Base-by-base conservation (phyloP, 2,329 filamentous ascomycete genomes). In the Lachnum nothofagi region DNA sequence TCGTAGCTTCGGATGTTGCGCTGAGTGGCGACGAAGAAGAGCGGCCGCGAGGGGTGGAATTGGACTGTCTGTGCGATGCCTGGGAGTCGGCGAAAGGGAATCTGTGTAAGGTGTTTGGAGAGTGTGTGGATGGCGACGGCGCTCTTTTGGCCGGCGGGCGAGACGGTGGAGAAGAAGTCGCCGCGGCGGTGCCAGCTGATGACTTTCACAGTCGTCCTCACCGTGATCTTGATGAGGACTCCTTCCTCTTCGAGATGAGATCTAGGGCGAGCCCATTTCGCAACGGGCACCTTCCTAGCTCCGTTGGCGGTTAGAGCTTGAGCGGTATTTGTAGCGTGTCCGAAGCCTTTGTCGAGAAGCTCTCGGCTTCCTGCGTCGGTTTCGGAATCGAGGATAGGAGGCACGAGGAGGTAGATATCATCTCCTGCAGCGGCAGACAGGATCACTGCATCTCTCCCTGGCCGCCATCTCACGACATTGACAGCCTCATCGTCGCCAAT, bases 11-110 rank as follows among this genome's bases (percentile, higher is more conserved):
- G 86, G 63, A 98, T 91, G 49, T 86, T 86, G 60, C 91, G 87
- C 68, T 95, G 90, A 9, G 94, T 97, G 3, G 93, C 93, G 47
- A 98, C 88, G 65, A 97, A 97, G 72, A 98, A 91, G 42, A 95
- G 82, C 0, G 93, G 91, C 58, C 90, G 85, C 34, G 85, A 88
- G 2, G 93, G 93, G 68, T 98, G 94, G 78, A 98, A 98, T 59
- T 91, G 88, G 4, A 90, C 91, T 1, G 86, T 86, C 69, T 97
- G 91, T 1, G 91, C 78, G 48, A 87, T 76, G 41, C 85, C 88
- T 41, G 89, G 83, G 69, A 59, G 72, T 49, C 80, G 78, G 52
- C 88, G 86, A 81, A 98, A 97, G 22, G 93, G 94, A 56, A 93
- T 84, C 68, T 98, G 93, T 2, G 90, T 96, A 39, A 91, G 79